Percentiles rank a stretch among this genome's conserved stretches.
Evolutionary conservation across 495 filamentous ascomycete genomes (phyloP).

Genomic region (Amniculicola lignicola): DNA sequence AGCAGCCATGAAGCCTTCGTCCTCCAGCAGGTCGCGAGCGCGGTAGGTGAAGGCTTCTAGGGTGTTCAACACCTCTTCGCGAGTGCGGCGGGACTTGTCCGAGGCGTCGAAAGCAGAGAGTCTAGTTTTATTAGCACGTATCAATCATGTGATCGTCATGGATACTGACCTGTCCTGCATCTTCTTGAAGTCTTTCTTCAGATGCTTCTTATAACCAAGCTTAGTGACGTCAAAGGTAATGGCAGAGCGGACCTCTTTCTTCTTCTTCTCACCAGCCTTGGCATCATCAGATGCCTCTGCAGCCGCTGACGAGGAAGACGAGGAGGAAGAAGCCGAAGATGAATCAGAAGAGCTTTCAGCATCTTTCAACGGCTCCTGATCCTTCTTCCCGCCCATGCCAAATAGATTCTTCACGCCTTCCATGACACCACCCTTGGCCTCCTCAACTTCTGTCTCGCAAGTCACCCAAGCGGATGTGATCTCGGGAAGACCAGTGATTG

Average conservation of each 20-base stretch:
- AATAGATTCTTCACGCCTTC: constrained; percentile 94
- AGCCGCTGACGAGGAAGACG: constrained; percentile 48
- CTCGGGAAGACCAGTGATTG: constrained; percentile 77
- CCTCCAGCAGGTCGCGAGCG: constrained; percentile 73
- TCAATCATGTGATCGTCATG: not conserved
- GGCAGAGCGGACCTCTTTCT: constrained; percentile 66
- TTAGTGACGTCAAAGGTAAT: constrained; percentile 61
- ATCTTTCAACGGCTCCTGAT: constrained; percentile 69
- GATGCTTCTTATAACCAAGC: constrained; percentile 57
- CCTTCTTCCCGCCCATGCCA: constrained; percentile 85
- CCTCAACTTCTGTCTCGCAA: constrained; percentile 68
- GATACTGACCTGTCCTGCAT: constrained; percentile 55
- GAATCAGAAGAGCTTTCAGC: constrained; percentile 47
- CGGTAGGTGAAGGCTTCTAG: constrained; percentile 93
- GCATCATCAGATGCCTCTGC: constrained; percentile 50
- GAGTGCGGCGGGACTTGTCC: constrained; percentile 67
- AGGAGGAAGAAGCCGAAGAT: constrained; percentile 35
- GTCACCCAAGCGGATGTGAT: constrained; percentile 72
- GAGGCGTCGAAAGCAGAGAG: constrained; percentile 79
- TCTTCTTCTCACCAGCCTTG: constrained; percentile 48
- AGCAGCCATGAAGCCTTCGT: constrained; percentile 66
- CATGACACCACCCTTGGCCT: constrained; percentile 76
- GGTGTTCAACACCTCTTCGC: constrained; percentile 87
- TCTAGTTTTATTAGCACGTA: constrained; percentile 40
- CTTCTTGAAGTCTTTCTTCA: constrained; percentile 57